phyloP scores from a whole-genome alignment of 108 stramenopile genomes.

The Nannochloropsis oceanica region DNA sequence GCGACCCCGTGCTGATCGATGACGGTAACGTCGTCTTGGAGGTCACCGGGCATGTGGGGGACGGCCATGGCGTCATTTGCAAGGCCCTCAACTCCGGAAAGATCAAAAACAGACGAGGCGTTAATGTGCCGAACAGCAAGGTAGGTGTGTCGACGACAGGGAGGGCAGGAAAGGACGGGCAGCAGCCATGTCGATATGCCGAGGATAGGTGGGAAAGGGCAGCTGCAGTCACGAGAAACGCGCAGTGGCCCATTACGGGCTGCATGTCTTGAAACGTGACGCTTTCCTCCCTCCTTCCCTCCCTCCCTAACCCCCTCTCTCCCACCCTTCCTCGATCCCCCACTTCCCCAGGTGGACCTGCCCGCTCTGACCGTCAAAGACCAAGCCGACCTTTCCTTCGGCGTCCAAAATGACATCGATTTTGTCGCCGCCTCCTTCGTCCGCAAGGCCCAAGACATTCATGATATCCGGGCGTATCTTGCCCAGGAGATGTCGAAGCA shows the following conservation, averaged over 20 bases:
- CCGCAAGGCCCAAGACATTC: conserved; percentile 56
- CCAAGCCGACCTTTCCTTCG: conserved; percentile 58
- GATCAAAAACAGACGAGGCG: conserved; percentile 59
- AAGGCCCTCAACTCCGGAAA: conserved; percentile 50
- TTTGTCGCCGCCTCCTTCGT: conserved; percentile 75
- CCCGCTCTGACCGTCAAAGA: conserved; percentile 72
- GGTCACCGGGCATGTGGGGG: conserved; percentile 17
- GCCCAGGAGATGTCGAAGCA: neutral
- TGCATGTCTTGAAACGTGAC: neutral
- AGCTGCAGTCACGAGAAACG: too few relatives aligned
- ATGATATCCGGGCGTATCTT: conserved; percentile 48
- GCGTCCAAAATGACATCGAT: conserved; percentile 51
- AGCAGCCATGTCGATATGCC: too few relatives aligned
- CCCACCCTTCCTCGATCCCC: neutral
- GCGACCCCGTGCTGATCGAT: conserved; percentile 50
- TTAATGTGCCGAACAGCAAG: conserved; percentile 51
- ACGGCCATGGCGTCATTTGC: conserved; percentile 32
- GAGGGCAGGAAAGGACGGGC: too few relatives aligned
- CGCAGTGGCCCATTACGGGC: too few relatives aligned
- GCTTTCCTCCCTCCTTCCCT: neutral
- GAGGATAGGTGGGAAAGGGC: too few relatives aligned
- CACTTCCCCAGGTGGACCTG: conserved; percentile 43
- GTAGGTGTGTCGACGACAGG: neutral
- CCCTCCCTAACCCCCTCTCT: neutral
- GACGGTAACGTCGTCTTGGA: conserved; percentile 60